Evolutionary conservation across 441 rosid species (phyloP), one percentile per base, ranked within the genome.

Genomic region (Jatropha multifida): DNA sequence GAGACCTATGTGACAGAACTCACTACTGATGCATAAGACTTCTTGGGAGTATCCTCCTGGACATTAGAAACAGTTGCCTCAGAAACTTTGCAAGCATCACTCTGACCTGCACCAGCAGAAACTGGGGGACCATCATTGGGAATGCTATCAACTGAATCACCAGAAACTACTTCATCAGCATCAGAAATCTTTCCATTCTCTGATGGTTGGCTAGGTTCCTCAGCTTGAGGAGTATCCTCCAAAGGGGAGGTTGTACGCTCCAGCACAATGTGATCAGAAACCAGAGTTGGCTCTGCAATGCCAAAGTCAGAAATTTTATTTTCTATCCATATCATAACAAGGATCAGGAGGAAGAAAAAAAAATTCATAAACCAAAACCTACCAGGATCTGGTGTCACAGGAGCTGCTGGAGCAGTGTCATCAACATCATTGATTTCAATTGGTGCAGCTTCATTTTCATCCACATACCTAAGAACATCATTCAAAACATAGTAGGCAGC

Each of bases 21-120:
- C 72, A 96, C 99, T 51, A 94, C 85, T 69, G 97, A 88, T 73
- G 99, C 99, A 85, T 87, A 90, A 54, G 94, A 86, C 80, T 85
- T 83, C 83, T 86, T 92, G 37, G 93, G 89, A 77, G 86, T 84
- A 85, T 88, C 93, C 80, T 87, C 97, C 81, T 64, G 89, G 52
- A 77, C 70, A 61, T 52, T 79, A 54, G 92, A 81, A 79, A 80
- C 74, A 54, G 40, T 71, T 1, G 62, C 65, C 65, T 76, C 71
- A 42, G 82, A 60, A 52, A 41, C 73, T 7, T 64, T 51, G 1
- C 37, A 61, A 59, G 38, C 54, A 69, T 72, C 77, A 44, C 15
- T 65, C 7, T 76, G 61, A 20, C 12, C 42, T 37, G 82, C 64
- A 42, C 71, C 89, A 62, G 14, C 81, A 56, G 79, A 32, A 46